phyloP scores from a whole-genome alignment of 148 eudicot genomes.

The Vaccinium vitisidaea region DNA sequence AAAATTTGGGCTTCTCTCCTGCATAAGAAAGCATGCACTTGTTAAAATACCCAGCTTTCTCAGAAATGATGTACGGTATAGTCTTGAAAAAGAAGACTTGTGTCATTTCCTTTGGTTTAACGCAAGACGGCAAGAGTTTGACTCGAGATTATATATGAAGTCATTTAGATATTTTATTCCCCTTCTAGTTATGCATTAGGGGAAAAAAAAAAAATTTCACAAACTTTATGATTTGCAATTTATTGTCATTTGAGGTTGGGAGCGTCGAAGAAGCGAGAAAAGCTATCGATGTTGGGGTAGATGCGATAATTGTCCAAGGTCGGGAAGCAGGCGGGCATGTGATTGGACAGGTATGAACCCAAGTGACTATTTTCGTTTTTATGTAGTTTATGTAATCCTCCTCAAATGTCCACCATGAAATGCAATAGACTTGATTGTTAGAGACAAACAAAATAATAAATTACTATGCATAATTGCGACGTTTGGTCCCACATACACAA shows the following conservation, averaged over 20 bases:
- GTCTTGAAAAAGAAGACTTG: not conserved
- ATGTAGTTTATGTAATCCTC: not conserved
- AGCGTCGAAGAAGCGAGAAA: slow-evolving; percentile 66
- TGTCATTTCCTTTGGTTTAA: not conserved
- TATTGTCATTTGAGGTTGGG: slow-evolving; percentile 55
- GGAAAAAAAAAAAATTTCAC: not conserved
- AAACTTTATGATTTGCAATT: not conserved
- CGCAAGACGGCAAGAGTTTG: not conserved
- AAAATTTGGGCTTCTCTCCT: not conserved
- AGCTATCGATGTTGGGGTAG: slow-evolving; percentile 69
- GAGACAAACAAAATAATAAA: not conserved
- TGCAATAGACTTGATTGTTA: not conserved
- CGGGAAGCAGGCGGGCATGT: slow-evolving; percentile 96
- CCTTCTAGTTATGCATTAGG: not conserved
- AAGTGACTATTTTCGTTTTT: not conserved
- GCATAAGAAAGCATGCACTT: slow-evolving; percentile 8
- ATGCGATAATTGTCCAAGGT: slow-evolving; percentile 92
- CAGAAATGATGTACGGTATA: not conserved
- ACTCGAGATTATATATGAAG: not conserved
- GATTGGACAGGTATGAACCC: slow-evolving; percentile 68
- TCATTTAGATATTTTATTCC: not conserved
- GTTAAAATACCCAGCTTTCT: not conserved
- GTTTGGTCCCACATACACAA: not conserved
- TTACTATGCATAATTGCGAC: not conserved
- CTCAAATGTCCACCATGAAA: not conserved